Evolutionary conservation across 169 alveolate species (phyloP).

Genomic region (Plasmodium vivax): DNA sequence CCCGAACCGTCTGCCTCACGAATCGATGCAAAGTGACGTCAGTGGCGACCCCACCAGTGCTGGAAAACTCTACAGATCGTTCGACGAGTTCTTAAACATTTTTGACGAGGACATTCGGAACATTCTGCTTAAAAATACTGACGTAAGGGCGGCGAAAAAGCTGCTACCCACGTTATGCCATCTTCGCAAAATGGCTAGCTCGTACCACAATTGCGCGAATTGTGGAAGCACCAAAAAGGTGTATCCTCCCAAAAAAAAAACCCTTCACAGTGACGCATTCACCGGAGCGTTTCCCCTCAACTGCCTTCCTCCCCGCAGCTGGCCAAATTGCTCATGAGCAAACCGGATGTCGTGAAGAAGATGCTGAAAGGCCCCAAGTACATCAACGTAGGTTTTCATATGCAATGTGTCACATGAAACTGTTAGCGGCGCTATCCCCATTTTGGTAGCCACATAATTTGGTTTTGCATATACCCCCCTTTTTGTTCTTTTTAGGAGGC

Average conservation of each 20-base stretch:
- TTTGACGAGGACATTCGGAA: conserved; percentile 65
- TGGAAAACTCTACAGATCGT: neutral
- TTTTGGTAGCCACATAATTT: neutral
- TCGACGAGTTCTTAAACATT: conserved; percentile 48
- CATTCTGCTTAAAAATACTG: conserved; percentile 47
- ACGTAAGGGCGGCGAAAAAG: conserved; percentile 2
- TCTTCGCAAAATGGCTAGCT: neutral
- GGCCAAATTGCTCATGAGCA: conserved; percentile 61
- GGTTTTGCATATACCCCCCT: neutral
- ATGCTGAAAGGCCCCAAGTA: conserved; percentile 70
- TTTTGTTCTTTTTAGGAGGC: conserved; percentile 48
- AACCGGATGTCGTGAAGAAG: conserved; percentile 59
- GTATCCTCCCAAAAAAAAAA: neutral
- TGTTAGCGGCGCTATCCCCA: neutral
- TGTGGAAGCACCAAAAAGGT: neutral
- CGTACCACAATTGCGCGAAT: neutral
- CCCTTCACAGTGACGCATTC: neutral
- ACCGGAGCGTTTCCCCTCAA: neutral
- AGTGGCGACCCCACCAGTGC: neutral
- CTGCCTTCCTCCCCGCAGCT: conserved; percentile 14
- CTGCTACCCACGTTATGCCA: neutral
- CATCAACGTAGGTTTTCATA: conserved; percentile 37
- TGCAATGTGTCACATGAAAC: neutral
- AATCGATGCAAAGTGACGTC: neutral
- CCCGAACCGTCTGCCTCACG: neutral